Evolutionary conservation across 176 grass and related monocot genomes (phyloP).

Genomic region (Metroxylon sagu): DNA sequence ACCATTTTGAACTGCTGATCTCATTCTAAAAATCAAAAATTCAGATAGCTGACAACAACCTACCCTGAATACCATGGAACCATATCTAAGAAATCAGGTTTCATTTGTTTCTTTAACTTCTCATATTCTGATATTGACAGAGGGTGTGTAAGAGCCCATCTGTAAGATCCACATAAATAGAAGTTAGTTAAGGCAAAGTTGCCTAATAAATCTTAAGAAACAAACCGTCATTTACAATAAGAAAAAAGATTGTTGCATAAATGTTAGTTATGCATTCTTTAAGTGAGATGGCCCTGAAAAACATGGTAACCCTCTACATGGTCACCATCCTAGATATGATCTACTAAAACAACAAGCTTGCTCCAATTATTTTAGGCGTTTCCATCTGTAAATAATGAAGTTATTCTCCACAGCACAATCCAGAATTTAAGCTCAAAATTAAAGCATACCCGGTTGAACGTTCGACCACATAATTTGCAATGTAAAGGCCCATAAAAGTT

Average conservation of each 20-base stretch:
- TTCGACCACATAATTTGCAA: constrained; percentile 94
- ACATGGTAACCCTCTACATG: too few relatives aligned
- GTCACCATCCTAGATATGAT: too few relatives aligned
- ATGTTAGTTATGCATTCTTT: too few relatives aligned
- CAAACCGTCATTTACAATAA: too few relatives aligned
- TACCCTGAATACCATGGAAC: constrained; percentile 99
- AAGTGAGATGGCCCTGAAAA: too few relatives aligned
- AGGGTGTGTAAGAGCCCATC: constrained; percentile 89
- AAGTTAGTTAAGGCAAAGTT: constrained; percentile 10
- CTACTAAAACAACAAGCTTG: too few relatives aligned
- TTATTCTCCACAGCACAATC: too few relatives aligned
- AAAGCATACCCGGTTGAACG: constrained; percentile 79
- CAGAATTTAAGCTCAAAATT: neutral
- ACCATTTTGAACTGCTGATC: constrained; percentile 3
- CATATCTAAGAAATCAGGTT: constrained; percentile 98
- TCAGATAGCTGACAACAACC: constrained; percentile 18
- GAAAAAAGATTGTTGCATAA: too few relatives aligned
- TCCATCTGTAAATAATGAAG: too few relatives aligned
- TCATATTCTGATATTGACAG: constrained; percentile 77
- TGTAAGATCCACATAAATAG: constrained; percentile 22
- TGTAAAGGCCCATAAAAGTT: constrained; percentile 90
- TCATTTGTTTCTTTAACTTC: constrained; percentile 91
- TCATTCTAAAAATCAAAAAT: constrained; percentile 25
- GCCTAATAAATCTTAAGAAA: neutral
- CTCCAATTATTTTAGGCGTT: too few relatives aligned